Evolutionary conservation across 805 yeast genomes (phyloP), one percentile per base, ranked within the genome.

Genomic region (Zygotorulaspora sp.): DNA sequence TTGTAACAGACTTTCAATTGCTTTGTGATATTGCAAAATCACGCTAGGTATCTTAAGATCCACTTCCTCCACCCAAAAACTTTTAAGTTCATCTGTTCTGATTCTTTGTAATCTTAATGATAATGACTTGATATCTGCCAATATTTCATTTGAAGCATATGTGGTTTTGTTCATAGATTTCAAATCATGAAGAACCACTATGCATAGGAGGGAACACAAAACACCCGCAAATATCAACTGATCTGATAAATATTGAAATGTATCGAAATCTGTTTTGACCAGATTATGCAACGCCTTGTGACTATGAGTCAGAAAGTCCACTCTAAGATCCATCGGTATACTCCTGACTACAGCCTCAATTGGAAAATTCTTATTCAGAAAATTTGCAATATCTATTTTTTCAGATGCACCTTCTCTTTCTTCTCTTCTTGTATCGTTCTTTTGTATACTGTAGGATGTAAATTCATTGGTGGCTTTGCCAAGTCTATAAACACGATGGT

Each of bases 61-160:
- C n/a, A 52, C 55, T 31, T 52, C 57, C 33, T 52, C 57, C 8
- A 52, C 53, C 57, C 57, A 52, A 28, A 52, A 52, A 20, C 53
- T 48, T 40, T 50, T 52, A 19, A 52, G 30, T 29, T 52, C 57
- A 14, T 49, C 50, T 23, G 47, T 51, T 29, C 57, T 40, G 9
- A 52, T 48, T 30, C 41, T 45, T 19, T 50, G 52, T 6, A 52
- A 43, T n/a, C 53, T 43, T 22, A 45, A 38, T 11, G 50, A 48
- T n/a, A 50, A 29, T 15, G 45, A 36, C 35, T 50, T 52, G 30
- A 52, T 48, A 23, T 43, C 46, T 14, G 36, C 30, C 7, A 47
- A 32, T 14, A 49, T 30, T 6, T 32, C 36, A 12, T 36, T 36
- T 3, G 36, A 24, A 5, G 31, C 32, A 4, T 41, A 19, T n/a